phyloP scores from a whole-genome alignment of 805 yeast species.

The Candida golubevii region DNA sequence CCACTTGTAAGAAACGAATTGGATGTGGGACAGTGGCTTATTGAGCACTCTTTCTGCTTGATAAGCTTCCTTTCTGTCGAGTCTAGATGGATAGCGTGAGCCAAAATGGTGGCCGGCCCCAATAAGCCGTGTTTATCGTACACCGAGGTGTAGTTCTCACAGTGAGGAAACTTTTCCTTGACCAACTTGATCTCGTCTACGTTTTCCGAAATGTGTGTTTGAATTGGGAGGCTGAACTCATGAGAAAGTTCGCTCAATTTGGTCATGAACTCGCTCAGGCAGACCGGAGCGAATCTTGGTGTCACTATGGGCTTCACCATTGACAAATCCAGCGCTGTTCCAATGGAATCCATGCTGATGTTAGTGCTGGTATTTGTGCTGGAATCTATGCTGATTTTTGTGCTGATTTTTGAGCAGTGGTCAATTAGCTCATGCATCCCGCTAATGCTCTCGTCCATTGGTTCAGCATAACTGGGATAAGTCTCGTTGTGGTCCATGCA shows the following conservation, averaged over 20 bases:
- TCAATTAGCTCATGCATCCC: slow-evolving; percentile 53
- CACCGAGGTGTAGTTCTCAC: slow-evolving; percentile 66
- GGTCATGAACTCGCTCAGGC: slow-evolving; percentile 57
- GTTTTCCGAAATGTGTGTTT: slow-evolving; percentile 90
- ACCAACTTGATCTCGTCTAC: slow-evolving; percentile 73
- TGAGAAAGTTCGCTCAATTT: slow-evolving; percentile 57
- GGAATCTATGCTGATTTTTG: slow-evolving; percentile 46
- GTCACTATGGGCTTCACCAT: slow-evolving; percentile 73
- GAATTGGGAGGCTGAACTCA: slow-evolving; percentile 59
- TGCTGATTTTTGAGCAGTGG: slow-evolving; percentile 52
- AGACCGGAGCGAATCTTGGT: slow-evolving; percentile 91
- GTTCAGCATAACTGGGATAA: slow-evolving; percentile 66
- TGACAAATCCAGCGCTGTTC: slow-evolving; percentile 24
- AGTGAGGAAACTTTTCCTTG: slow-evolving; percentile 64
- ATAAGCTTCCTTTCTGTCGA: slow-evolving; percentile 61
- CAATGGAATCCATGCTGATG: slow-evolving; percentile 24
- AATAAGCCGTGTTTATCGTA: slow-evolving; percentile 63
- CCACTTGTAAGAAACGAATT: slow-evolving; percentile 88
- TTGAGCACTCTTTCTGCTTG: slow-evolving; percentile 54
- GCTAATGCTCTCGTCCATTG: slow-evolving; percentile 47
- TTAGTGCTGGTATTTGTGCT: slow-evolving; percentile 50
- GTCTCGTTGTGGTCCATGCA: slow-evolving; percentile 82
- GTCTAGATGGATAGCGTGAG: slow-evolving; percentile 80
- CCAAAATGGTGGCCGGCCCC: slow-evolving; percentile 66
- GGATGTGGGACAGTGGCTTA: slow-evolving; percentile 91